Conservation (phyloP, 305 asterid species). For the Fraxinus floribunda region DNA sequence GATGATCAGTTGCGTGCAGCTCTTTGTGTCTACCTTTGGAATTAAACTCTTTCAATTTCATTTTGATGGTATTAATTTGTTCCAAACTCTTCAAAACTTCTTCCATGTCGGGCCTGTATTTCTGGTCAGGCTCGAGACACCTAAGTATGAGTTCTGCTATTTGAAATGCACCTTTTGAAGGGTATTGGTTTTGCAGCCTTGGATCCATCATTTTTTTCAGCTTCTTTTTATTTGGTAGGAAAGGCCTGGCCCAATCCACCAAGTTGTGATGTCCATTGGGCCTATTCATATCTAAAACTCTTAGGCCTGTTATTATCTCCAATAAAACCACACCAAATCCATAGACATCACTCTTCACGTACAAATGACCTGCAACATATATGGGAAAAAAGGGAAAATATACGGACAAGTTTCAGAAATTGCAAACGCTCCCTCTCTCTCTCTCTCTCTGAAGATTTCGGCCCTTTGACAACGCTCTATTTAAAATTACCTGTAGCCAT, state of each 20-base stretch:
- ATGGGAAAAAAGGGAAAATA: no score
- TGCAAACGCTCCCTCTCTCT: no score
- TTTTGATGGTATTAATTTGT: slow-evolving; percentile 6
- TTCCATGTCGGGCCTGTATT: slow-evolving; percentile 23
- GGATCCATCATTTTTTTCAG: neutral
- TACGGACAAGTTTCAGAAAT: no score
- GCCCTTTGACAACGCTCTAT: neutral
- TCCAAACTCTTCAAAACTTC: slow-evolving; percentile 21
- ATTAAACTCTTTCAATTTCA: neutral
- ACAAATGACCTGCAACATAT: neutral
- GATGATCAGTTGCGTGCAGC: neutral
- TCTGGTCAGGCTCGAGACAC: slow-evolving; percentile 22
- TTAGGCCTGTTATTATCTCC: neutral
- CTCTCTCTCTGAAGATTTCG: no score
- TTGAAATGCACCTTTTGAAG: neutral
- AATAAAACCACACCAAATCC: neutral
- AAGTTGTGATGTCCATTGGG: neutral
- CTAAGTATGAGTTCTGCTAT: slow-evolving; percentile 4
- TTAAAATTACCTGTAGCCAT: neutral
- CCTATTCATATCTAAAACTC: neutral
- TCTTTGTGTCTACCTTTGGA: neutral
- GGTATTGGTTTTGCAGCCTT: neutral
- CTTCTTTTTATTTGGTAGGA: neutral
- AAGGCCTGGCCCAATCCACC: neutral
- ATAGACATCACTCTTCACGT: neutral